Evolutionary conservation across 1,284 basidiomycete genomes (phyloP), one percentile per base, ranked within the genome.

Genomic region (Pseudozyma sp.): DNA sequence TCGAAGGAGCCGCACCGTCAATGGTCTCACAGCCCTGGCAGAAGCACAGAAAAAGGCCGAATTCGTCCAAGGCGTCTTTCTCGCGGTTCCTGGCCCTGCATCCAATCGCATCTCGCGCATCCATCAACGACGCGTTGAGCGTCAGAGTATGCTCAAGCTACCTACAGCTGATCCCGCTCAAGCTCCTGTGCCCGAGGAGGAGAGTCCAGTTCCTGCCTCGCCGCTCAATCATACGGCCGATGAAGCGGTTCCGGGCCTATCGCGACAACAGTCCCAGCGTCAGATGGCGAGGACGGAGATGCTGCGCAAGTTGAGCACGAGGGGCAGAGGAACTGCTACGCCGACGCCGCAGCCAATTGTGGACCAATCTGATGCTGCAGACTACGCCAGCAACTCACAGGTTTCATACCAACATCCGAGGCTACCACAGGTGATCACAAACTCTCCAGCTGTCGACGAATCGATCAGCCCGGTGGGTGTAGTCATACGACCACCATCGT

Each of bases 261-360:
- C 66, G 14, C 67, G 67, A 2, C 67, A 69, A 51, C 74, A 63
- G 30, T 78, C 75, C 14, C 73, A 75, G 17, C 56, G 79, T 0
- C 68, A 80, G 52, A 68, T 81, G 33, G 77, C 77, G 3, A 58
- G 79, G 13, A 71, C 77, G 11, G 68, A 79, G 37, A 74, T 81
- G 68, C 70, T 81, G 55, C 71, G 79, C 42, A 81, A 81, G 49
- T 66, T 81, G 40, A 76, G 72, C 48, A 68, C 69, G 1, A 68
- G 78, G 24, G 59, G 74, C 2, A 60, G 74, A 37, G 59, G 44
- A 6, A 60, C 56, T 16, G 46, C 56, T 8, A 30, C 48, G 9
- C 24, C 56, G 0, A 50, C 51, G 14, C 24, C 53, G 34, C 65
- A 61, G 33, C 54, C 51, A 11, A 7, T 43, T 2, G 10, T 56